phyloP scores from a whole-genome alignment of 768 basidiomycete genomes.

The Macrolepiota albuminosa region DNA sequence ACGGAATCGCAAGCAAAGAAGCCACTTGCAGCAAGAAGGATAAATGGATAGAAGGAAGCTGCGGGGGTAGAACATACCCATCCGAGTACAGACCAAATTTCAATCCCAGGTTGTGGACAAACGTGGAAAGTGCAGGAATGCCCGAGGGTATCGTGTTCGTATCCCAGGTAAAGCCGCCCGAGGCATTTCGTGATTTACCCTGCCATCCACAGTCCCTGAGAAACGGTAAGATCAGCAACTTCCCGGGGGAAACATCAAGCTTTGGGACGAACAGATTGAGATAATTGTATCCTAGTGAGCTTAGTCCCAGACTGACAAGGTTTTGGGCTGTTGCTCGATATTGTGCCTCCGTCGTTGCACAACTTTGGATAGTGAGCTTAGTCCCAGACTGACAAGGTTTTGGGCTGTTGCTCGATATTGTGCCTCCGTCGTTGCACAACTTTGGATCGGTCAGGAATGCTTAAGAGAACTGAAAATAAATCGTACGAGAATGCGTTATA shows the following conservation, averaged over 20 bases:
- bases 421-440: slow-evolving; percentile 37
- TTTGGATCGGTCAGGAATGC: slow-evolving; percentile 10
- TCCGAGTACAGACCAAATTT: slow-evolving; percentile 65
- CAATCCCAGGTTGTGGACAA: slow-evolving; percentile 37
- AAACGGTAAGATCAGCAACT: neutral
- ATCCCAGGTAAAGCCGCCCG: slow-evolving; percentile 41
- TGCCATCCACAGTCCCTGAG: slow-evolving; percentile 49
- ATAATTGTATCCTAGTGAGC: slow-evolving; percentile 34
- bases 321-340: slow-evolving; percentile 36
- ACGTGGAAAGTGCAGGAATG: slow-evolving; percentile 32
- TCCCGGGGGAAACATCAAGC: neutral
- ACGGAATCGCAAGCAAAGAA: slow-evolving; percentile 41
- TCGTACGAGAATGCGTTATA: slow-evolving; percentile 43
- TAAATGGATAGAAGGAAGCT: neutral
- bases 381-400: slow-evolving; percentile 30
- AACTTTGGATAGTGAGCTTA: slow-evolving; percentile 29
- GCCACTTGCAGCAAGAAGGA: slow-evolving; percentile 21
- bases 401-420: slow-evolving; percentile 38
- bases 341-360: slow-evolving; percentile 35
- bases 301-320: slow-evolving; percentile 32
- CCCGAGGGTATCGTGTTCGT: slow-evolving; percentile 33
- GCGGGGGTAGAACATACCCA: slow-evolving; percentile 21
- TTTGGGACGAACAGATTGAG: slow-evolving; percentile 32
- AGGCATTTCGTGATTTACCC: slow-evolving; percentile 33
- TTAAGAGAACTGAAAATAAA: neutral